Conservation (phyloP, 257 asterid genomes). For the Euphrasia confusa region DNA sequence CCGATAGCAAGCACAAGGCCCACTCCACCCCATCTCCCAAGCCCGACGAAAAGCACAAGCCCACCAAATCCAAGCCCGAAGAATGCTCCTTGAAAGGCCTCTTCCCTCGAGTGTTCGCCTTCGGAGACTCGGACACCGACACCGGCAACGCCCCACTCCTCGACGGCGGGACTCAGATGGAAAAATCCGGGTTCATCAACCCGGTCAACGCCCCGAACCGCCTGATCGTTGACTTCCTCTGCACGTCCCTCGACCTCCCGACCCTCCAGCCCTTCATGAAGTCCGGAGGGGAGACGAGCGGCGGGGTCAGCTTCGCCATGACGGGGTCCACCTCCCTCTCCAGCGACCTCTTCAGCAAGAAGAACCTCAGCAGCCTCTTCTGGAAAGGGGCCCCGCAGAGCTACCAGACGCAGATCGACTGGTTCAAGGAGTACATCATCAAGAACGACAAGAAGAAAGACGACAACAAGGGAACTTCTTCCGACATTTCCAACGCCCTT, state of each 20-base stretch:
- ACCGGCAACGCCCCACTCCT: conserved; percentile 34
- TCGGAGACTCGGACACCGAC: conserved; percentile 46
- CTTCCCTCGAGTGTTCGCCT: conserved; percentile 40
- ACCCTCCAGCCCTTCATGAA: conserved; percentile 29
- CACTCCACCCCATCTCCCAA: background rate
- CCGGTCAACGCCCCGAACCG: conserved; percentile 16
- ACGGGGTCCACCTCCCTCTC: conserved; percentile 43
- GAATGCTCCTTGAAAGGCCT: conserved; percentile 17
- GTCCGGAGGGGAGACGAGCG: conserved; percentile 21
- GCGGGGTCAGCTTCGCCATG: conserved; percentile 38
- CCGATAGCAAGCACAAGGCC: background rate
- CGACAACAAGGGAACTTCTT: conserved; percentile 15
- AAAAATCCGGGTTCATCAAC: background rate
- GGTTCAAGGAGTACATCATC: conserved; percentile 32
- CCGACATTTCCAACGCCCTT: conserved; percentile 33
- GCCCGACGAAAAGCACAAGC: background rate
- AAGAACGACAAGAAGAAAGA: conserved; percentile 17
- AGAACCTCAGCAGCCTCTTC: conserved; percentile 23
- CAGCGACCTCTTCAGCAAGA: background rate
- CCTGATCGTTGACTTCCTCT: conserved; percentile 36
- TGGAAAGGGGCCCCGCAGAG: conserved; percentile 31
- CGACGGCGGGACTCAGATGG: conserved; percentile 3
- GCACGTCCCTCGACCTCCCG: conserved; percentile 34
- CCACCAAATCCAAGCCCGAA: background rate
- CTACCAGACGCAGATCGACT: conserved; percentile 39